A percentile compares a stretch with the other conserved stretches of the same genome.
These are phyloP conservation scores for Nannizzia gypsea DNA, from an alignment of 2,329 filamentous ascomycete genomes.

Conservation along the genomic window DNA sequence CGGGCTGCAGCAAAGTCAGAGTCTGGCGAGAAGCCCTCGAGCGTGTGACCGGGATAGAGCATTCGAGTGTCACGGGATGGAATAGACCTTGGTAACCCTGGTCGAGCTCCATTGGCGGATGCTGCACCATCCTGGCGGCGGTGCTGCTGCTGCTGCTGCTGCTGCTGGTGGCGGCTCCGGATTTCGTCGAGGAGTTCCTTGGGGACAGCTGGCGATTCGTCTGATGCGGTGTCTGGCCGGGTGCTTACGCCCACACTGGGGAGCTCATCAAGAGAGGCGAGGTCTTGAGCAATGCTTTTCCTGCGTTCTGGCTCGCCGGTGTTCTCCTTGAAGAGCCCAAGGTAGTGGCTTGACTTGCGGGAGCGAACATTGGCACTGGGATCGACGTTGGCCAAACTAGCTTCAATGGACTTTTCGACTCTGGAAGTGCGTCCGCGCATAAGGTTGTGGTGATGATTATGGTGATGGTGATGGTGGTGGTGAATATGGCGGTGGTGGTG, in stretches of 20 bases:
- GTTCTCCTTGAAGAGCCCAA: conserved; percentile 54
- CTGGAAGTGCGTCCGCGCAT: conserved; percentile 23
- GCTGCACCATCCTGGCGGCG: too few species aligned
- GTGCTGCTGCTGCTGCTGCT: too few species aligned
- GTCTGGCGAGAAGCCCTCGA: conserved; percentile 6
- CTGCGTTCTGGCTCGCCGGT: conserved; percentile 44
- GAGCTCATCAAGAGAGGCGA: not conserved
- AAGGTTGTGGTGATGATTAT: not conserved
- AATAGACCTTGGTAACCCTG: not conserved
- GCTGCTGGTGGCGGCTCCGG: not conserved
- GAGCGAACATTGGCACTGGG: conserved; percentile 45
- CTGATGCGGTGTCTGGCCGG: not conserved
- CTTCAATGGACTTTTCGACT: conserved; percentile 53
- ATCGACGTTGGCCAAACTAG: conserved; percentile 48
- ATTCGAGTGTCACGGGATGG: not conserved
- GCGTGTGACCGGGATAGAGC: not conserved
- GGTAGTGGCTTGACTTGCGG: conserved; percentile 54
- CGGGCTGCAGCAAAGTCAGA: not conserved
- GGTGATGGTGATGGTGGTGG: too few species aligned
- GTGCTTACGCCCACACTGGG: not conserved
- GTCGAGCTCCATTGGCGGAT: not conserved
- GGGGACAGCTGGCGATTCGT: not conserved
- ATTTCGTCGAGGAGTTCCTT: not conserved
- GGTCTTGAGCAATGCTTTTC: conserved; percentile 17
- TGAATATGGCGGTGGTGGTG: too few species aligned